Evolutionary conservation across 2,329 filamentous ascomycete genomes (phyloP), one percentile per base, ranked within the genome.

Genomic region (Fusarium sp.): DNA sequence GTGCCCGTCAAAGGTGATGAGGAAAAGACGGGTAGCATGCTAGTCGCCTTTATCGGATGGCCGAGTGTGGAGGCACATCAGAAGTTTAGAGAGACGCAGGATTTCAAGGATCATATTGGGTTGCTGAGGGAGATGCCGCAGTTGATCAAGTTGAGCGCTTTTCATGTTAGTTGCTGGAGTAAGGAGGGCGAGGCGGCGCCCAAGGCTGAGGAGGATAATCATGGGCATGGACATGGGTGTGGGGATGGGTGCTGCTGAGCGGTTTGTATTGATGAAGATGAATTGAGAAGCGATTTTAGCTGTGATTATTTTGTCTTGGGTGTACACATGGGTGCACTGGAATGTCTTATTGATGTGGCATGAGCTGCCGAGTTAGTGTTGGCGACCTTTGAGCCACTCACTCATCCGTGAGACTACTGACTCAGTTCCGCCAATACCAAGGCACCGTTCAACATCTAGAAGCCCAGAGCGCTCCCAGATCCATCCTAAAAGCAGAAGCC

Each of bases 31-130:
- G 79, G 79, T 0, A 78, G 68, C 7, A 60, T 81, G 63, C 64
- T 81, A 2, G 60, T 69, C 1, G 75, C 71, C 0, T 75, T 84
- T 3, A 78, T 85, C 14, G 82, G 82, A 1, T 85, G 84, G 84
- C 74, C 81, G 0, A 84, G 81, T 37, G 71, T 84, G 1, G 81
- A 85, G 40, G 80, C 81, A 32, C 84, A 85, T 56, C 66, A 76
- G 66, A 75, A 76, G 60, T 85, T 81, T 67, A 75, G 81, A 2
- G 80, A 83, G 35, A 82, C 79, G 7, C 66, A 80, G 10, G 68
- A 71, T 0, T 85, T 85, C 43, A 82, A 82, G 70, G 76, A 82
- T 9, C 78, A 78, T n/a, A 76, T 83, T 27, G 65, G 70, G 0
- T 4, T 80, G 20, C 9, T 81, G 20, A 68, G 76, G 43, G 73